These are phyloP conservation scores for Fusarium palustre DNA, from an alignment of 2,329 filamentous ascomycete species.

Conservation along the genomic window DNA sequence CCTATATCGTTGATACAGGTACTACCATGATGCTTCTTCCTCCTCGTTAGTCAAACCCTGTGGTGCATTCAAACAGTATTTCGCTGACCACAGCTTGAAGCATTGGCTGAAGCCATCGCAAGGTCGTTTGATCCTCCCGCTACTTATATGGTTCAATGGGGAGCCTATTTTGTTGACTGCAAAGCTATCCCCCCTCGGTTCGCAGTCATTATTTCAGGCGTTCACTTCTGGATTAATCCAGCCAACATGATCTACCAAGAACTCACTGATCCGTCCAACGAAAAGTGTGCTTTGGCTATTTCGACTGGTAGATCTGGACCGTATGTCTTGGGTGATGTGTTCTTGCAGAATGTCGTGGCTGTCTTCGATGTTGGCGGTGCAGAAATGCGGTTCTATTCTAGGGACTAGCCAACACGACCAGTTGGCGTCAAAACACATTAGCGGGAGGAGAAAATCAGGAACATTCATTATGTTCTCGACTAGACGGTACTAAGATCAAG, in stretches of 20 bases:
- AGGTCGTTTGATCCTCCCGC: conserved; percentile 60
- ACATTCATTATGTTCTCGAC: background rate
- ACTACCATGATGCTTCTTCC: conserved; percentile 65
- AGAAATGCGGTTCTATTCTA: conserved; percentile 59
- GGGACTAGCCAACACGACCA: conserved; percentile 5
- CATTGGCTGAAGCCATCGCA: conserved; percentile 62
- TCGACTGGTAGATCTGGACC: conserved; percentile 59
- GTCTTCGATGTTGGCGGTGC: conserved; percentile 61
- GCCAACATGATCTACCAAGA: conserved; percentile 61
- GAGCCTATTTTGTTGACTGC: conserved; percentile 62
- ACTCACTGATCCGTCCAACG: conserved; percentile 59
- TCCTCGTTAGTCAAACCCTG: conserved; percentile 53
- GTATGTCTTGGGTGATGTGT: conserved; percentile 63
- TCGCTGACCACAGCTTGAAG: conserved; percentile 44
- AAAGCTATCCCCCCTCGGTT: conserved; percentile 60
- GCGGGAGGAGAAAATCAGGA: background rate
- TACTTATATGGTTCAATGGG: conserved; percentile 60
- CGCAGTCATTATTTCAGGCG: conserved; percentile 58
- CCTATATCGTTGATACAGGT: conserved; percentile 65
- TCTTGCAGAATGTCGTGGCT: conserved; percentile 63
- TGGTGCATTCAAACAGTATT: too few species aligned
- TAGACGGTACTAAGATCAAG: background rate
- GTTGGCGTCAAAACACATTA: background rate
- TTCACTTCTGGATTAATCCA: conserved; percentile 61
- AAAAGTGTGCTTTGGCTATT: conserved; percentile 62